Evolutionary conservation across 345 rosid genomes (phyloP), one percentile per base, ranked within the genome.

Genomic region (Eucalyptus sp.): DNA sequence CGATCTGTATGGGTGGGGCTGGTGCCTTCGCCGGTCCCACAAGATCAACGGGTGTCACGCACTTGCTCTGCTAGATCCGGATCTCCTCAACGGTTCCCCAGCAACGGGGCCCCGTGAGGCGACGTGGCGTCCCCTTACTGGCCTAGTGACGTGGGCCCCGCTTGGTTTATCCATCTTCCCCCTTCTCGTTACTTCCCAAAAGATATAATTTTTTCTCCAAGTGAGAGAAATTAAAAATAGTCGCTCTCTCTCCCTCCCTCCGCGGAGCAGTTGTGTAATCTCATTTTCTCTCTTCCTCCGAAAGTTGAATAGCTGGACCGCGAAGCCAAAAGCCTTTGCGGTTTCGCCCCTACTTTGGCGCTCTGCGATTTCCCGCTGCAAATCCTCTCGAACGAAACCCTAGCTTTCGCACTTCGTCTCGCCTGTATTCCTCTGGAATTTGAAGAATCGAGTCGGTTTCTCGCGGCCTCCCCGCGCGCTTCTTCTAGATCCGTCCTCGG

Each of bases 321-420:
- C 89, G 86, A 88, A 88, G 68, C 66, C 24, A 50, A 50, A 84
- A 60, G 48, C 44, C 84, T 13, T 85, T 49, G 43, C 68, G 51
- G 43, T 86, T 86, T 86, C 37, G 43, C 64, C 84, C 87, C 86
- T 62, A 41, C 81, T 80, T 83, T 86, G 90, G 86, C 90, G 90
- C 90, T 86, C 90, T 86, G 49, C 85, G 29, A 31, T 50, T 89
- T 89, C 90, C 90, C 90, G 88, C 90, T 89, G 90, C 90, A 50
- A 86, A 81, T 60, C 49, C 49, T 76, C 88, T 52, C 43, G 66
- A 46, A 66, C 90, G 85, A 89, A 89, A 89, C 90, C 90, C 90
- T 89, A 89, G 41, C 66, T 56, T 41, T 50, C 46, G 33, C 48
- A 20, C 83, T 20, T 76, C 48, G 84, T 29, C 51, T 87, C 49